Evolutionary conservation across 2,329 filamentous ascomycete species (phyloP), one percentile per base, ranked within the genome.

Genomic region (Leptographium procerum): DNA sequence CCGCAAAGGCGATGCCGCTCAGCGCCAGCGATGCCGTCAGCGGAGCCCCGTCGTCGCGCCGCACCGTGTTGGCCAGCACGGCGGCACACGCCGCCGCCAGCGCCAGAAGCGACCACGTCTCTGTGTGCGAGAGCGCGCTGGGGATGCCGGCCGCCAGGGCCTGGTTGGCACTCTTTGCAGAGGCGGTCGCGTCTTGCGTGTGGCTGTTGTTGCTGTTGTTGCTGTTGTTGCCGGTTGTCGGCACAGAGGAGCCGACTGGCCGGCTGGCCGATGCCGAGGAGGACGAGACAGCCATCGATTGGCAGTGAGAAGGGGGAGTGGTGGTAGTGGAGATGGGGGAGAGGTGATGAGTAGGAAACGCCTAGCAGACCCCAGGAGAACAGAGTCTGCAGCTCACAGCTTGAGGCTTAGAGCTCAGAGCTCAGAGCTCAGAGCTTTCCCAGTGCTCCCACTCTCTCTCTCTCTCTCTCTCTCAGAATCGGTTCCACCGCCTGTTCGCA

Each of bases 21-120:
- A 97, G 87, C 19, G 91, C 89, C 59, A 96, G 76, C 1, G 90
- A 96, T 11, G 91, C 92, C 64, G 95, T 79, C 66, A 99, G 81
- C 43, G 94, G 92, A 65, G 94, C 90, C 64, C 91, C 91, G 72
- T 95, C 88, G 72, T 96, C 88, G 64, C 84, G 88, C 60, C 85
- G 82, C 68, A 96, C 87, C 45, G 90, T 89, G 70, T 92, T 92
- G 62, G 81, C 77, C 63, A 97, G 80, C 64, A 96, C 77, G 59
- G 83, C 84, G 64, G 88, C 69, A 67, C 88, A 90, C 58, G 83
- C 84, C 64, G 83, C 78, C 51, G 84, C 81, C 58, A 96, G 74
- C 22, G 83, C 75, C 63, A 87, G 67, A 62, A 85, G 79, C 57
- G 71, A 71, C 62, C 81, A 67, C n/a, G 77, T 73, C 69, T 85